Conservation (phyloP, 2,329 filamentous ascomycete species). For the Scytalidium lignicola region DNA sequence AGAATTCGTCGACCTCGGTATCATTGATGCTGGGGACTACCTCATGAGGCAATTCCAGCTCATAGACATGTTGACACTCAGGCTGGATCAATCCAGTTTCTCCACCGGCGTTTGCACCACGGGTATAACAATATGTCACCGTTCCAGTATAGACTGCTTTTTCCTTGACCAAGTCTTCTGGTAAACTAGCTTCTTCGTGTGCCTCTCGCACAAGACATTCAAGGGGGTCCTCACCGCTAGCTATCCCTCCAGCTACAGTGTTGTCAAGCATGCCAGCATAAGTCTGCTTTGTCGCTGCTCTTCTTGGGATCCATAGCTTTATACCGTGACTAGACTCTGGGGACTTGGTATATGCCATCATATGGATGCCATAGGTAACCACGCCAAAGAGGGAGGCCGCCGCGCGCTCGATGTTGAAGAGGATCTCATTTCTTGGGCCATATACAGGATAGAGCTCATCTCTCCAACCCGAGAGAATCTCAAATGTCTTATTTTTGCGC, state of each 20-base stretch:
- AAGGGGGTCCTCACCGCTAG: slow-evolving; percentile 72
- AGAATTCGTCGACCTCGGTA: slow-evolving; percentile 83
- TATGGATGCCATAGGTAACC: slow-evolving; percentile 74
- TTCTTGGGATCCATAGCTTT: slow-evolving; percentile 78
- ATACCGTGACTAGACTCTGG: slow-evolving; percentile 47
- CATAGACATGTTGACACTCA: slow-evolving; percentile 87
- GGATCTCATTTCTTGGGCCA: slow-evolving; percentile 50
- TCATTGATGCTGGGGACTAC: slow-evolving; percentile 74
- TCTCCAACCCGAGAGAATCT: slow-evolving; percentile 72
- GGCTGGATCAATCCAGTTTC: slow-evolving; percentile 81
- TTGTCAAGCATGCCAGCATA: slow-evolving; percentile 93
- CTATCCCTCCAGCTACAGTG: slow-evolving; percentile 79
- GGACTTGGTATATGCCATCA: slow-evolving; percentile 65
- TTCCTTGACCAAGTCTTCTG: slow-evolving; percentile 61
- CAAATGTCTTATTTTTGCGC: slow-evolving; percentile 66
- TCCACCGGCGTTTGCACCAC: slow-evolving; percentile 70
- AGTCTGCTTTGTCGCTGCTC: slow-evolving; percentile 74
- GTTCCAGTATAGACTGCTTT: slow-evolving; percentile 57
- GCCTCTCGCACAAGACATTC: slow-evolving; percentile 82
- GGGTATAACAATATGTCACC: slow-evolving; percentile 80
- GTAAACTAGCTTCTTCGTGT: slow-evolving; percentile 81
- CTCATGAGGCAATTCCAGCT: slow-evolving; percentile 68
- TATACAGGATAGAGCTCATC: slow-evolving; percentile 79
- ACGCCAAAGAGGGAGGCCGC: slow-evolving; percentile 71
- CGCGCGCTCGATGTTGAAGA: slow-evolving; percentile 73